These are phyloP conservation scores for Talinum fruticosum DNA, from an alignment of 148 eudicot genomes.

Conservation along the genomic window DNA sequence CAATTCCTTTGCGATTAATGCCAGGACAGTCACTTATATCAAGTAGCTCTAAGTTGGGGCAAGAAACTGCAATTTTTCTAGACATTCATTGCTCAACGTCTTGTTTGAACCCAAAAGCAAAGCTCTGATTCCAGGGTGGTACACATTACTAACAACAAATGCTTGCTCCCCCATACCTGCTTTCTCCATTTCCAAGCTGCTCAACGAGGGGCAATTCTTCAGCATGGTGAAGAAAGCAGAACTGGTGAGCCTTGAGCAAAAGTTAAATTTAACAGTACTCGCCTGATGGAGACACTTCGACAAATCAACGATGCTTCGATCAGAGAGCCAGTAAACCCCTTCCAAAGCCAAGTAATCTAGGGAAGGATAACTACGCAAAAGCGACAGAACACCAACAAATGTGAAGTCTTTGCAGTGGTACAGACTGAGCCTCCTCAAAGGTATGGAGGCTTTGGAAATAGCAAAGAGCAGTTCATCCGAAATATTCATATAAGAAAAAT, in stretches of 20 bases:
- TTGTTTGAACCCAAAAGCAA: conserved; percentile 35
- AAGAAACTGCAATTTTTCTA: conserved; percentile 40
- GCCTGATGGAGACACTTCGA: conserved; percentile 38
- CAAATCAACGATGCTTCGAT: conserved; percentile 33
- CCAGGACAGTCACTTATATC: conserved; percentile 43
- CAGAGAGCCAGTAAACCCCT: conserved; percentile 37
- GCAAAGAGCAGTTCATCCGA: conserved; percentile 44
- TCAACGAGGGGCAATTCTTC: conserved; percentile 43
- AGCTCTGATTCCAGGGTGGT: conserved; percentile 32
- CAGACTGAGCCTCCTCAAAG: conserved; percentile 49
- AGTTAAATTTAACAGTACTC: conserved; percentile 36
- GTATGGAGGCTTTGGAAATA: conserved; percentile 42
- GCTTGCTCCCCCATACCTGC: conserved; percentile 38
- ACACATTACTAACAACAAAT: conserved; percentile 18
- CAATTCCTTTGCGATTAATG: conserved; percentile 46
- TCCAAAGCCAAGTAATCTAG: conserved; percentile 43
- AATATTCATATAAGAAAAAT: conserved; percentile 38
- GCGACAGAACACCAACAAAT: conserved; percentile 36
- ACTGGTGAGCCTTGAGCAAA: conserved; percentile 37
- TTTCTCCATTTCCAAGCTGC: conserved; percentile 44
- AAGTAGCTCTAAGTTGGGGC: conserved; percentile 56
- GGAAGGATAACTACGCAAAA: conserved; percentile 31
- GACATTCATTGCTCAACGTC: conserved; percentile 42
- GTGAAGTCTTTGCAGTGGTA: conserved; percentile 34
- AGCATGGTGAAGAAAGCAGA: conserved; percentile 40